These are phyloP conservation scores for Flueggea neowawraea DNA, from an alignment of 441 rosid species.

Conservation along the genomic window DNA sequence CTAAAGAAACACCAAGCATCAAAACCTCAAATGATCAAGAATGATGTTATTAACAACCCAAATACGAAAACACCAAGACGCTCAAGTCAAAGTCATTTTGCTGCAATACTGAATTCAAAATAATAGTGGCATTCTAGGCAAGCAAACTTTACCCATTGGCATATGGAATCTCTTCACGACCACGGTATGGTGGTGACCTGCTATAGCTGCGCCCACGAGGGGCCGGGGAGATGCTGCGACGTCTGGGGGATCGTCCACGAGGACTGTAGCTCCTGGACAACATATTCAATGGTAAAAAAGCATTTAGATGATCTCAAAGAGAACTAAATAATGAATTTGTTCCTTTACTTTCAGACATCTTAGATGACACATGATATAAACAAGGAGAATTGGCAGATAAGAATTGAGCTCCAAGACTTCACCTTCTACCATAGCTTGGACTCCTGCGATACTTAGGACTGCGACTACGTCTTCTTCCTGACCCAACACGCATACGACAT, in stretches of 20 bases:
- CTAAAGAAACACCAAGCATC: no score
- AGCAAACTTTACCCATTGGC: conserved; percentile 59
- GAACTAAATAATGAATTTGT: no score
- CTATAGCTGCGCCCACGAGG: conserved; percentile 71
- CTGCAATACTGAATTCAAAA: no score
- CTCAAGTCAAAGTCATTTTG: no score
- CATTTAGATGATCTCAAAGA: neutral
- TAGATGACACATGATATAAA: no score
- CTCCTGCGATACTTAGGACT: conserved; percentile 82
- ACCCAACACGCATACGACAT: conserved; percentile 57
- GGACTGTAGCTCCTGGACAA: conserved; percentile 79
- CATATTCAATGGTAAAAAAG: neutral
- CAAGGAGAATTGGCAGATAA: no score
- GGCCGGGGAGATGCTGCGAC: conserved; percentile 65
- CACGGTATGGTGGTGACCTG: conserved; percentile 78
- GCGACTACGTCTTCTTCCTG: conserved; percentile 75
- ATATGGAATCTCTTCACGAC: conserved; percentile 67
- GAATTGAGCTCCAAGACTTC: neutral
- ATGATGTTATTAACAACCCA: no score
- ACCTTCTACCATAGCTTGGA: conserved; percentile 91
- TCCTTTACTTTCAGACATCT: neutral
- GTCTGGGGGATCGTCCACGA: conserved; percentile 57
- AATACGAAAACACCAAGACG: no score
- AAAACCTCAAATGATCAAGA: no score
- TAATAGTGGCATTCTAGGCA: neutral